Conservation (phyloP, 441 rosid genomes). For the Syzygium malaccense region DNA sequence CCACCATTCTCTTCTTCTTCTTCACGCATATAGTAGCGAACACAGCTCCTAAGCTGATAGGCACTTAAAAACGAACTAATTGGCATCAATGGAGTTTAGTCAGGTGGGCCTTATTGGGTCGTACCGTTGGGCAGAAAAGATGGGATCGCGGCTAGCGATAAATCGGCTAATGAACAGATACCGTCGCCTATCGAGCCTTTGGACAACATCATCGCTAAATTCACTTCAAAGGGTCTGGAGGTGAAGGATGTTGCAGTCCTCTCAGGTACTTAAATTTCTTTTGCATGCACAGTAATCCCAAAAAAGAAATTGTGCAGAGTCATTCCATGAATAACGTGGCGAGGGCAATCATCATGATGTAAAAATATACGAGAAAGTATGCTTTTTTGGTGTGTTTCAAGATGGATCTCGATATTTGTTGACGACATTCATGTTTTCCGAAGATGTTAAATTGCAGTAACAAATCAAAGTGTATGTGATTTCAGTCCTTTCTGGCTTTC, state of each 20-base stretch:
- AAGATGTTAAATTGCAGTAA: too few relatives aligned
- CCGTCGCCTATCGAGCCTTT: constrained; percentile 69
- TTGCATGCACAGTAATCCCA: not conserved
- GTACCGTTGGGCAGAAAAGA: constrained; percentile 62
- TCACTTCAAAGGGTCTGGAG: constrained; percentile 66
- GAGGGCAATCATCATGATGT: not conserved
- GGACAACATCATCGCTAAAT: constrained; percentile 57
- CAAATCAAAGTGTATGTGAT: too few relatives aligned
- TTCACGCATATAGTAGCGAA: not conserved
- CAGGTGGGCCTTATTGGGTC: constrained; percentile 70
- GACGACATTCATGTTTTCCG: not conserved
- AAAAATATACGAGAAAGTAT: not conserved
- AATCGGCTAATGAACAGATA: constrained; percentile 53
- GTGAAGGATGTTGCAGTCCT: constrained; percentile 77
- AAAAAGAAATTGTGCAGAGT: not conserved
- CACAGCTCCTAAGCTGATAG: not conserved
- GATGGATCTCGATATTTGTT: not conserved
- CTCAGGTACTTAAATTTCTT: constrained; percentile 44
- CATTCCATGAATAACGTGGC: not conserved
- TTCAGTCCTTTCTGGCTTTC: not conserved
- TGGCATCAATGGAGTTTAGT: constrained; percentile 20
- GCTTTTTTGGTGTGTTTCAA: not conserved
- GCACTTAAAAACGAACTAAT: not conserved
- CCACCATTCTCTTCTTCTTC: not conserved
- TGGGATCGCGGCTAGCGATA: constrained; percentile 52